Conservation (phyloP, 257 asterid genomes). For the Ajuga chamaepitys region DNA sequence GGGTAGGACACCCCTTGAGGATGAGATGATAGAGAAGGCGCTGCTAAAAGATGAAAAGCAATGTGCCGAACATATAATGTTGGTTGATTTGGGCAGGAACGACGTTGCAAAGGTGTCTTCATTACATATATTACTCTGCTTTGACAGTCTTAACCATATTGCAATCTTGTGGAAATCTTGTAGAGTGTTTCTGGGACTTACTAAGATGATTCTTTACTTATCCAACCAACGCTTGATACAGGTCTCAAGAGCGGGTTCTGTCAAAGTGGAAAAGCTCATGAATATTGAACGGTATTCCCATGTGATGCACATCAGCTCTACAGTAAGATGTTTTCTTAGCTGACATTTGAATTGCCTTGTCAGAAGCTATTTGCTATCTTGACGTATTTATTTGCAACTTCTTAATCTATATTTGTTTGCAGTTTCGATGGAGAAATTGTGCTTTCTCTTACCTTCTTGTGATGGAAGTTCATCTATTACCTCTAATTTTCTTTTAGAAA, state of each 20-base stretch:
- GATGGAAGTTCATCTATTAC: background rate
- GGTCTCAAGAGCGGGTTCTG: slow-evolving; percentile 86
- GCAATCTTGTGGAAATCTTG: background rate
- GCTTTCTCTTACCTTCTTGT: background rate
- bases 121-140: background rate
- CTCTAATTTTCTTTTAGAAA: background rate
- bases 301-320: slow-evolving; percentile 96
- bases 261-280: slow-evolving; percentile 78
- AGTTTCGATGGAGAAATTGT: background rate
- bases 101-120: slow-evolving; percentile 81
- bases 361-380: background rate
- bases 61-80: slow-evolving; percentile 74
- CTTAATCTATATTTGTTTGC: background rate
- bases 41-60: slow-evolving; percentile 73
- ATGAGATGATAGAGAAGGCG: slow-evolving; percentile 49
- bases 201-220: background rate
- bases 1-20: slow-evolving; percentile 60
- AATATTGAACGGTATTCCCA: slow-evolving; percentile 77
- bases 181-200: background rate
- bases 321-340: slow-evolving; percentile 41
- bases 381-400: background rate
- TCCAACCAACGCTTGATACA: slow-evolving; percentile 39
- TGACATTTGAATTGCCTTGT: background rate
- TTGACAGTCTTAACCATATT: background rate
- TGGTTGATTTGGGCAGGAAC: slow-evolving; percentile 84